phyloP scores from a whole-genome alignment of 306 rosid genomes.

The Hippophae tibetana region DNA sequence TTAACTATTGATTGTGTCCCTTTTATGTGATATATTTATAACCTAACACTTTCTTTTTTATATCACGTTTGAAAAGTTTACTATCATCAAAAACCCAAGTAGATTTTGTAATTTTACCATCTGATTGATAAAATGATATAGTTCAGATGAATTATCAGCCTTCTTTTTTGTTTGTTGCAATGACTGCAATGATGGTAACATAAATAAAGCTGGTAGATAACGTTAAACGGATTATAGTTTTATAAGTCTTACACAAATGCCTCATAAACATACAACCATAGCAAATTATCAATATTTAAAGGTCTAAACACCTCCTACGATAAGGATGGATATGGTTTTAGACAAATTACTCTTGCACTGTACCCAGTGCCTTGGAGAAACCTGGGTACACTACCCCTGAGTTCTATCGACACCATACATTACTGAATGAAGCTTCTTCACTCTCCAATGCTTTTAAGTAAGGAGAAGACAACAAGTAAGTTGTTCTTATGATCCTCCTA shows the following conservation, averaged over 20 bases:
- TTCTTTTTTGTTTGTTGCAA: too few species aligned
- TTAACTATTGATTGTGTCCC: too few species aligned
- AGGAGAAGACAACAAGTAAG: conserved; percentile 1
- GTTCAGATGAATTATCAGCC: too few species aligned
- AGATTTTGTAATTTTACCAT: too few species aligned
- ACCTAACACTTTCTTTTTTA: too few species aligned
- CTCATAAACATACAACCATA: conserved; percentile 9
- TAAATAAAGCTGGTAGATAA: background rate
- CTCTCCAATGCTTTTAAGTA: background rate
- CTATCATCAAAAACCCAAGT: too few species aligned
- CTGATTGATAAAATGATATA: too few species aligned
- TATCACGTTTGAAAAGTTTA: too few species aligned
- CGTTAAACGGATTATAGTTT: background rate
- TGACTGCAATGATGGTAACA: background rate
- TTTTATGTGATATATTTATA: too few species aligned
- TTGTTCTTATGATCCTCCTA: conserved; percentile 8
- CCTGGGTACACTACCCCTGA: too few species aligned
- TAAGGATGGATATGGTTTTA: conserved; percentile 2
- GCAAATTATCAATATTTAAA: conserved; percentile 7
- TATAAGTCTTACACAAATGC: background rate
- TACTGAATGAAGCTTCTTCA: background rate
- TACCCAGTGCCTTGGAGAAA: background rate
- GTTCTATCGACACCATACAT: too few species aligned
- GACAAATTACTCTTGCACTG: conserved; percentile 8
- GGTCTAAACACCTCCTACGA: conserved; percentile 6